Evolutionary conservation across 805 yeast genomes (phyloP).

Genomic region (Metschnikowia anglica): DNA sequence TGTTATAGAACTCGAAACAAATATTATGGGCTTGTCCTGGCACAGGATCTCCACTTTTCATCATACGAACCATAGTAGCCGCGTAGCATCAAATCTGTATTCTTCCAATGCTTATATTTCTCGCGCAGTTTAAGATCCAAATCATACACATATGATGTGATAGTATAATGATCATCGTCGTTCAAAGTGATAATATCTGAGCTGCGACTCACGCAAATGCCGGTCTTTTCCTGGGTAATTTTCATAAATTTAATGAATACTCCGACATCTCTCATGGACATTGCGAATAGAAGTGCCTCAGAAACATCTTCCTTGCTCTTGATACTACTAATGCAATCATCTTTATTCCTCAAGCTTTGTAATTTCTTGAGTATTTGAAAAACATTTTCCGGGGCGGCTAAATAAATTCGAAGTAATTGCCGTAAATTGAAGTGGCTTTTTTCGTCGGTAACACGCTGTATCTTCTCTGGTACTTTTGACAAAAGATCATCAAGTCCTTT

Average conservation of each 20-base stretch:
- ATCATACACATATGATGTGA: slow-evolving; percentile 45
- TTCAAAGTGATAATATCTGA: background rate
- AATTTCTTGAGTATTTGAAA: slow-evolving; percentile 35
- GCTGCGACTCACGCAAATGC: background rate
- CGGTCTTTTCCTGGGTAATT: background rate
- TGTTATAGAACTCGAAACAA: background rate
- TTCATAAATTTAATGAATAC: slow-evolving; percentile 33
- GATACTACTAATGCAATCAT: slow-evolving; percentile 32
- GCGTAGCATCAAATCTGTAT: slow-evolving; percentile 38
- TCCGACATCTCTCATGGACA: slow-evolving; percentile 61
- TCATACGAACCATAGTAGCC: slow-evolving; percentile 9
- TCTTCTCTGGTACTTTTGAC: slow-evolving; percentile 8
- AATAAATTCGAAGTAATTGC: slow-evolving; percentile 2
- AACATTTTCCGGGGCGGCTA: slow-evolving; percentile 6
- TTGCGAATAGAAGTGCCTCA: slow-evolving; percentile 40
- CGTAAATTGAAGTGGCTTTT: slow-evolving; percentile 1
- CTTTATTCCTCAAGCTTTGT: slow-evolving; percentile 34
- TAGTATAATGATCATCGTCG: slow-evolving; percentile 4
- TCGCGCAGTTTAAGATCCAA: slow-evolving; percentile 47
- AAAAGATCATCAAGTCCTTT: slow-evolving; percentile 17
- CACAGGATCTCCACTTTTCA: slow-evolving; percentile 8
- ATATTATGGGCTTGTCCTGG: background rate
- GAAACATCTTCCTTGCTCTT: slow-evolving; percentile 38
- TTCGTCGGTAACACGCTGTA: background rate
- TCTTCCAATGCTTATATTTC: slow-evolving; percentile 47